Evolutionary conservation across 805 yeast genomes (phyloP), one percentile per base, ranked within the genome.

Genomic region (Yamadazyma sp.): DNA sequence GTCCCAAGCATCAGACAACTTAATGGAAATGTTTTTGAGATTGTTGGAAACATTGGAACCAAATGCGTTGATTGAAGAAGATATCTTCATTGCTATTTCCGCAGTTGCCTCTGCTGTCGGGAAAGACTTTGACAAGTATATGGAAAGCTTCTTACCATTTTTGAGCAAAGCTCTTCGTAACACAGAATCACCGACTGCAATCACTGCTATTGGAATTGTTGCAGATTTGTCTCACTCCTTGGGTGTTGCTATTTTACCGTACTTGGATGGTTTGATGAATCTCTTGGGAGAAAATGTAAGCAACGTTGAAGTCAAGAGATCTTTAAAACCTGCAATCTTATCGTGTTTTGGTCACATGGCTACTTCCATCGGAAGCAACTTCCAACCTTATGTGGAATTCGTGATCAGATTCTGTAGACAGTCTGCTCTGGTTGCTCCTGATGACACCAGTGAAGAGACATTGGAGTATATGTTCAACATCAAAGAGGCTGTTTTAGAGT

Each of bases 341-440:
- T 86, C 97, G 9, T 88, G 95, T 53, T 87, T 93, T 60, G 99
- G 99, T 47, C 99, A 93, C 61, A 78, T 93, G 53, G 97, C 98
- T 3, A 77, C 95, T 1, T 81, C 93, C 10, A 79, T 90, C 44
- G 97, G 96, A 3, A 57, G 73, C 2, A 78, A 73, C 38, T 93
- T 91, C 62, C 73, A 74, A 48, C 87, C 82, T 40, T 93, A 87
- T 61, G 64, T 89, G 46, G 77, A 73, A 25, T 86, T 79, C 43
- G 95, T 89, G 22, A 83, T 90, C 83, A 74, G 73, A 25, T 78
- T 93, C 38, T 83, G 91, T 63, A 69, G 69, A 20, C 76, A 76
- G 36, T 89, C 90, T 11, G 79, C 82, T 49, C 64, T 64, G 28
- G 60, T 78, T 22, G 76, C 74, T 43, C 80, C 84, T 0, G 84